Evolutionary conservation across 441 rosid species (phyloP), one percentile per base, ranked within the genome.

Genomic region (Theobroma grandiflorum): DNA sequence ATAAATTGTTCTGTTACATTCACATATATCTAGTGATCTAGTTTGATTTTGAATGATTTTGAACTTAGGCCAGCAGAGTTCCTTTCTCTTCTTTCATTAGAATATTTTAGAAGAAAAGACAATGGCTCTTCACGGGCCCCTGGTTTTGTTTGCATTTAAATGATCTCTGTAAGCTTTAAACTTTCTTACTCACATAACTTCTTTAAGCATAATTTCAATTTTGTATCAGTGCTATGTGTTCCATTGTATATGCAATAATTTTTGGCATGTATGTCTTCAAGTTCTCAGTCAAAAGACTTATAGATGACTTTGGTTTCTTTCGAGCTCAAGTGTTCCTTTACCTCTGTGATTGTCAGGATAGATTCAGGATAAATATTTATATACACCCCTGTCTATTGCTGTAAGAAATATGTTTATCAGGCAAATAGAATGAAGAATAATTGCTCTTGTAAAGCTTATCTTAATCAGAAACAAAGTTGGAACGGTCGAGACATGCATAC

Each of bases 11-110:
- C 14, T 64, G 53, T 71, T 45, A 52, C 72, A 73, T 69, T 66
- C 52, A 40, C 43, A 5, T 73, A 72, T 22, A 35, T 18, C 64
- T 2, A 53, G 62, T 53, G 33, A 12, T 73, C 65, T 73, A 11
- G 65, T 57, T 73, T 57, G 12, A 40, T 38, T 57, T 73, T 73
- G 52, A 73, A 57, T 57, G 12, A 40, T 38, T 57, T 73, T 73
- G 52, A 73, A 57, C 52, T 57, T 40, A 38, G 65, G 52, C 20
- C 16, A 57, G 52, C 50, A 57, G 20, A 73, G 65, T 50, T 38
- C 35, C 12, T 38, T 20, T 72, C 57, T 40, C 33, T 55, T 7
- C 50, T 73, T 73, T 20, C 20, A 12, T 57, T 57, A 57, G 20
- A 73, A 57, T 37, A 55, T 20, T 55, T 18, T 57, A 55, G 65